Conservation (phyloP, 2,329 filamentous ascomycete genomes). For the Botrytis byssoidea region DNA sequence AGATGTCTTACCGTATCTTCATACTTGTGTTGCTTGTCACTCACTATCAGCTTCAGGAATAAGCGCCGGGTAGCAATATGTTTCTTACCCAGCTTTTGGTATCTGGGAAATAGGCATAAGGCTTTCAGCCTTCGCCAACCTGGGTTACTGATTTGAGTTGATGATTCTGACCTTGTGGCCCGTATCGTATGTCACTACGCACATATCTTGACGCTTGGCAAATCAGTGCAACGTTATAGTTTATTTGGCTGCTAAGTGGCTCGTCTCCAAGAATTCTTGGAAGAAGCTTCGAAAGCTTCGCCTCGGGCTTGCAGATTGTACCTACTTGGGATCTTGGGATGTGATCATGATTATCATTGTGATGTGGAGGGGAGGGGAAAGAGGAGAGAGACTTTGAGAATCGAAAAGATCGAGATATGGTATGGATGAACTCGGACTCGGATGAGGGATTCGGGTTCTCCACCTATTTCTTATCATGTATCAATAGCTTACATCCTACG, state of each 20-base stretch:
- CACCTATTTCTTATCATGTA: neutral
- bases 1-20: neutral
- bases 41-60: neutral
- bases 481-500: neutral
- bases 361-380: neutral
- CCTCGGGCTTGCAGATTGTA: slow-evolving; percentile 9
- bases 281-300: slow-evolving; percentile 9
- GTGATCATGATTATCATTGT: neutral
- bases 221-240: neutral
- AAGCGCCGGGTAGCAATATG: neutral
- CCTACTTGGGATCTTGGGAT: neutral
- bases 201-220: neutral
- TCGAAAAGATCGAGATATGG: neutral
- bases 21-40: neutral
- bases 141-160: neutral
- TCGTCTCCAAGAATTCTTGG: neutral
- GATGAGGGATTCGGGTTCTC: neutral
- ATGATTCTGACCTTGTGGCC: neutral
- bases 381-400: too few relatives aligned
- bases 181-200: neutral
- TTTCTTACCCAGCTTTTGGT: neutral
- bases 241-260: neutral
- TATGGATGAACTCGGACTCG: neutral
- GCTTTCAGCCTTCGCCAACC: neutral
- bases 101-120: neutral